A percentile compares a stretch with the other conserved stretches of the same genome.
Conservation (phyloP, 257 asterid species). For the Przewalskia tangutica region DNA sequence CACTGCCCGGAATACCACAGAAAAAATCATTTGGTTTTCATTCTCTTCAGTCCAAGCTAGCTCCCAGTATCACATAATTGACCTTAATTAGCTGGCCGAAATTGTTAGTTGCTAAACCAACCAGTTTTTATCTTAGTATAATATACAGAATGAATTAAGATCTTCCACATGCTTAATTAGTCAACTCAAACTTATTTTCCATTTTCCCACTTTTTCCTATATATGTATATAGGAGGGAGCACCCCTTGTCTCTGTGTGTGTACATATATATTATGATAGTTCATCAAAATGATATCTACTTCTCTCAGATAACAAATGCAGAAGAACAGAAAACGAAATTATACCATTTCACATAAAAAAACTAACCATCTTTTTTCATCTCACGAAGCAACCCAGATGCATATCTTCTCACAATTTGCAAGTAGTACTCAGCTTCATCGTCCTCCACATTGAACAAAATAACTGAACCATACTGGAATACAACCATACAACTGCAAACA, state of each 20-base stretch:
- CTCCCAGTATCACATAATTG: background rate
- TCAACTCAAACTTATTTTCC: background rate
- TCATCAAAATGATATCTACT: background rate
- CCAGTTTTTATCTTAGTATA: background rate
- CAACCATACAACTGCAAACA: constrained; percentile 61
- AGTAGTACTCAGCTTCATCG: constrained; percentile 61
- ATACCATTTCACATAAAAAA: background rate
- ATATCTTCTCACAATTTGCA: constrained; percentile 61
- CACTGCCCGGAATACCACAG: background rate
- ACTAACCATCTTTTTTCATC: constrained; percentile 83
- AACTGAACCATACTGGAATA: constrained; percentile 86
- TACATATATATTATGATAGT: background rate
- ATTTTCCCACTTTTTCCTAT: background rate
- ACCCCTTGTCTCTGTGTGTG: background rate
- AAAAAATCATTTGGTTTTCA: background rate
- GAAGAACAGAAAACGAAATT: background rate
- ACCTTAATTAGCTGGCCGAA: background rate
- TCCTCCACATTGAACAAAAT: constrained; percentile 89
- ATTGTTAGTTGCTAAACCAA: background rate
- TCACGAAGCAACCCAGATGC: constrained; percentile 81
- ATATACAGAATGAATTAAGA: background rate
- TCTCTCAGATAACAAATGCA: background rate
- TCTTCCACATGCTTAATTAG: background rate
- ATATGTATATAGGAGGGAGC: background rate
- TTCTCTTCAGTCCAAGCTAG: background rate